These are phyloP conservation scores for Nannizziopsis arthrosporioides DNA, from an alignment of 2,329 filamentous ascomycete genomes.

Conservation along the genomic window DNA sequence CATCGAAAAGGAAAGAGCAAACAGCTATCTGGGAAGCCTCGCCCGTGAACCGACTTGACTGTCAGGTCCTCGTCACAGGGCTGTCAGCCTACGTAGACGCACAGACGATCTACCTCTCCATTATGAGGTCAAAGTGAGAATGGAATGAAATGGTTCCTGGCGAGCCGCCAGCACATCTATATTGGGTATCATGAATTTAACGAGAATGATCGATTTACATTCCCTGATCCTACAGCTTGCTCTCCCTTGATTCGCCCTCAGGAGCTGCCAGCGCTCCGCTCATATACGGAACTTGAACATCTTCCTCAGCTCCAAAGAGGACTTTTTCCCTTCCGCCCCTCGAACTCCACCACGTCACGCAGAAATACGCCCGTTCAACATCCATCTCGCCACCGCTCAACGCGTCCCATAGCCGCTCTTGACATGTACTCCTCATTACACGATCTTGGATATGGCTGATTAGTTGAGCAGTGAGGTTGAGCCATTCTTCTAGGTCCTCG, in stretches of 20 bases:
- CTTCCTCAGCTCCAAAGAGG: constrained; percentile 33
- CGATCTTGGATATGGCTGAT: constrained; percentile 53
- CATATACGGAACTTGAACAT: constrained; percentile 38
- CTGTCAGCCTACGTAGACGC: no score
- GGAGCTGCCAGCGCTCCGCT: constrained; percentile 41
- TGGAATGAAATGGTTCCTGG: background rate
- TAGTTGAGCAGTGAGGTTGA: constrained; percentile 57
- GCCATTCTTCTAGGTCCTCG: constrained; percentile 64
- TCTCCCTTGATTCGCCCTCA: constrained; percentile 21
- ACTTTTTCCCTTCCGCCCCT: constrained; percentile 48
- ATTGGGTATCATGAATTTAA: background rate
- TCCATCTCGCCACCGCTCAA: constrained; percentile 77
- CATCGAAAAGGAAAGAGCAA: no score
- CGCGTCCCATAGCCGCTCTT: constrained; percentile 66
- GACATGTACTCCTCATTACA: constrained; percentile 51
- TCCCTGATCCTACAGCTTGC: constrained; percentile 36
- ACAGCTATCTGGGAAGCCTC: no score
- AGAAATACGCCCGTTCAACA: constrained; percentile 65
- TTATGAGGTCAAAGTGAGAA: background rate
- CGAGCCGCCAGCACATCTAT: no score
- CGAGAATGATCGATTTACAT: background rate
- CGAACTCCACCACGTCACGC: constrained; percentile 77
- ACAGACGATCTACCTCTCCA: no score
- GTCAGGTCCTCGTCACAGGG: no score
- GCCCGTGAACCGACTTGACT: no score